Base-by-base conservation (phyloP, 129 eudicot species). In the Tagetes patula region DNA sequence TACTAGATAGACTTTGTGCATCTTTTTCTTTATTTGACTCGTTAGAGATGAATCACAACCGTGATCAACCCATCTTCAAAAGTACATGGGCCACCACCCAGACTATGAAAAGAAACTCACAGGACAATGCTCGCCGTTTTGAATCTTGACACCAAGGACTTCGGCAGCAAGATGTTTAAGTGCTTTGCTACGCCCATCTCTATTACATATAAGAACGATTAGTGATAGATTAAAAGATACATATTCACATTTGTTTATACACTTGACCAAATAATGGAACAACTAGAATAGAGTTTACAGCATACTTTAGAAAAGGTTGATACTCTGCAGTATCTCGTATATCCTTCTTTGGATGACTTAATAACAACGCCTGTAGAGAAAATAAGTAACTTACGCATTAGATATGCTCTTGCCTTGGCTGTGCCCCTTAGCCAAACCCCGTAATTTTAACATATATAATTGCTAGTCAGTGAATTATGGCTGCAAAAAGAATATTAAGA, bases 111-210 rank as follows among this genome's bases (percentile, higher is more conserved):
- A 6, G 39, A 34, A 81, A 88, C 96, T 87, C 12, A 94, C 99
- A 53, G 99, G 99, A 81, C 99, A 94, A 80, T 94, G 99, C 87
- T 94, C 97, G 31, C 99, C 99, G 37, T 88, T 82, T 79, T 94
- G 99, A 74, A 94, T 94, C 81, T 88, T 85, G 65, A 86, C 99
- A 12, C 76, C 80, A 69, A 94, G 97, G 72, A 84, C 87, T 80
- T 90, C 85, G 0, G 81, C 75, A 46, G 99, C 97, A 79, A 94
- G 96, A 80, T 88, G 85, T 73, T 83, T 78, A 55, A 94, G 97
- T 75, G 97, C 96, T 69, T 79, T 90, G 80, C 96, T 90, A 38
- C 87, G 87, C 48, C 96, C 96, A 72, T 88, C 99, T 84, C 96
- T 94, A 83, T 58, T 61, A 75, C 68, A 79, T 69, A 12, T 7